These are phyloP conservation scores for Verticillium albo-atrum DNA, from an alignment of 2,329 filamentous ascomycete genomes.

Conservation along the genomic window DNA sequence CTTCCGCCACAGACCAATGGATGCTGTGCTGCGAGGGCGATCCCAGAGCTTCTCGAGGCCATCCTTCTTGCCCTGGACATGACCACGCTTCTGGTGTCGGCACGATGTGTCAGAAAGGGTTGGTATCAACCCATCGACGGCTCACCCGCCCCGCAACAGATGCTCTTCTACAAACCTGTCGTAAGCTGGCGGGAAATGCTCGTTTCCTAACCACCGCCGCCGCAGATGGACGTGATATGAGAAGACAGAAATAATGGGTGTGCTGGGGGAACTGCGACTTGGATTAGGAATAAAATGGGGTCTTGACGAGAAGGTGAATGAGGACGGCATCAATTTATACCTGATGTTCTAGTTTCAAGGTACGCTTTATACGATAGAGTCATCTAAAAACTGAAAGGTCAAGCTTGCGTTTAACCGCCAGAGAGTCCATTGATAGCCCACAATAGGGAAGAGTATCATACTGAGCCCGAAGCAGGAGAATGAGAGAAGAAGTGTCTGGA, in stretches of 20 bases:
- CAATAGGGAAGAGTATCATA: no score
- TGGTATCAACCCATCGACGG: constrained; percentile 6
- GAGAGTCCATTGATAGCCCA: no score
- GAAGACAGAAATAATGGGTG: not conserved
- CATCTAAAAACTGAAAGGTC: no score
- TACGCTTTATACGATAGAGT: no score
- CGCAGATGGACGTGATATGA: not conserved
- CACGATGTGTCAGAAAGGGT: constrained; percentile 13
- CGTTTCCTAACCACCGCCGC: not conserved
- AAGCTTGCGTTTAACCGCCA: no score
- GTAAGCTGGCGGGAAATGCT: not conserved
- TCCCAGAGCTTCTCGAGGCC: constrained; percentile 17
- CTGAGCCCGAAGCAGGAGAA: no score
- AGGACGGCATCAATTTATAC: no score
- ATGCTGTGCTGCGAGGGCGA: constrained; percentile 8
- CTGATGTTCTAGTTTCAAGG: no score
- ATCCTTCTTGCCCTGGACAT: constrained; percentile 17
- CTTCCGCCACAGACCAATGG: not conserved
- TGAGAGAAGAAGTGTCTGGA: no score
- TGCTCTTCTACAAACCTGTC: not conserved
- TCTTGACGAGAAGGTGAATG: no score
- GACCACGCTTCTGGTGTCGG: constrained; percentile 16
- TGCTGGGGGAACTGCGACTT: no score
- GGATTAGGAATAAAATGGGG: no score
- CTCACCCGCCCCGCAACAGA: not conserved